Evolutionary conservation across 148 eudicot genomes (phyloP).

Genomic region (Camellia granthamiana): DNA sequence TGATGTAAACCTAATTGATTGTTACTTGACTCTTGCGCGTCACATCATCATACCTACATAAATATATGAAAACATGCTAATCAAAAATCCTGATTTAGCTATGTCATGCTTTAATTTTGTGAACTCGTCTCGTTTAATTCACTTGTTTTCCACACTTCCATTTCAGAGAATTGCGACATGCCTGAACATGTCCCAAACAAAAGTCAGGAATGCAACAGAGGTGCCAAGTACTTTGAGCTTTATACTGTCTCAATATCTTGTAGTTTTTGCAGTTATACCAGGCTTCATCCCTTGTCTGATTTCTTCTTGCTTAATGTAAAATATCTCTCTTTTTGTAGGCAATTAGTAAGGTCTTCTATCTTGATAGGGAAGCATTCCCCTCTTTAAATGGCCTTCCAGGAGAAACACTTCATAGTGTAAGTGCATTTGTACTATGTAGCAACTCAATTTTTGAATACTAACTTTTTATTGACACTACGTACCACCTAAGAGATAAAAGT

Average conservation of each 20-base stretch:
- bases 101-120: not conserved
- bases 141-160: slow-evolving; percentile 7
- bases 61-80: slow-evolving; percentile 8
- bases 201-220: slow-evolving; percentile 92
- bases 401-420: slow-evolving; percentile 83
- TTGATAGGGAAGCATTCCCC: slow-evolving; percentile 82
- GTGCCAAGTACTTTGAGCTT: slow-evolving; percentile 25
- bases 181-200: slow-evolving; percentile 80
- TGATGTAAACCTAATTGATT: slow-evolving; percentile 49
- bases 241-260: not conserved
- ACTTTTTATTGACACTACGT: not conserved
- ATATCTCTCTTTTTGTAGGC: slow-evolving; percentile 47
- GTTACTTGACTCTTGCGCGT: not conserved
- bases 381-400: slow-evolving; percentile 84
- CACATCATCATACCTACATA: not conserved
- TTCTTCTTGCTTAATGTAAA: slow-evolving; percentile 12
- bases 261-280: not conserved
- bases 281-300: not conserved
- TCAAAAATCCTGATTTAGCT: not conserved
- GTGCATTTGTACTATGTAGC: slow-evolving; percentile 17
- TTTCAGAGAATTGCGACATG: slow-evolving; percentile 76
- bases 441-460: no score
- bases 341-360: slow-evolving; percentile 63
- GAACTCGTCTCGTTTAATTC: slow-evolving; percentile 1
- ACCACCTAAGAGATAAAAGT: not conserved